phyloP scores from a whole-genome alignment of 345 rosid genomes.

The Gossypium herbaceum region DNA sequence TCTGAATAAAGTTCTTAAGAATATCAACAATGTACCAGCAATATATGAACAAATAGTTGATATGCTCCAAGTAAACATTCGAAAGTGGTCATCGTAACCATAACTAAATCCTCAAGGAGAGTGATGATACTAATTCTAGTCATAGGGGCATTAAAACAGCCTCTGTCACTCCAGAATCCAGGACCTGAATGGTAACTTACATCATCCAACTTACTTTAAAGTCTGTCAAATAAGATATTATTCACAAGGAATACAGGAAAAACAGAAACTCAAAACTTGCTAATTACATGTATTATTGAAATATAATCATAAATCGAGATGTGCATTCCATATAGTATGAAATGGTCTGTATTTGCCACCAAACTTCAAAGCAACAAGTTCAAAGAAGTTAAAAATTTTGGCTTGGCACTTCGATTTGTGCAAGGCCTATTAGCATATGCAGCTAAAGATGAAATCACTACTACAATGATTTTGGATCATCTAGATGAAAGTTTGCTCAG shows the following conservation, averaged over 20 bases:
- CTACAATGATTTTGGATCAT: background rate
- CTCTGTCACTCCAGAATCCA: slow-evolving; percentile 53
- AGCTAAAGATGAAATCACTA: background rate
- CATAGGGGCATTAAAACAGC: slow-evolving; percentile 69
- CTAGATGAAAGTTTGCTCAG: background rate
- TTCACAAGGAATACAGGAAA: background rate
- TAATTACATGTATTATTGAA: background rate
- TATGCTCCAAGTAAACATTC: slow-evolving; percentile 62
- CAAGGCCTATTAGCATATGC: background rate
- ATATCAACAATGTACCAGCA: slow-evolving; percentile 49
- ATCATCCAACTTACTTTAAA: background rate
- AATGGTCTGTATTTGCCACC: background rate
- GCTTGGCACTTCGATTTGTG: background rate
- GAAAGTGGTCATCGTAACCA: slow-evolving; percentile 73
- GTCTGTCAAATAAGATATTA: background rate
- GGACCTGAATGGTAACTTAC: slow-evolving; percentile 37
- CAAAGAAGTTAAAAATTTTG: background rate
- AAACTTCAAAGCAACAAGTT: background rate
- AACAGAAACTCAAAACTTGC: too few relatives aligned
- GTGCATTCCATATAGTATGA: background rate
- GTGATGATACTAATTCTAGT: slow-evolving; percentile 46
- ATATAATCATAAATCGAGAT: background rate
- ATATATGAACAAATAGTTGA: slow-evolving; percentile 41
- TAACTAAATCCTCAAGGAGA: slow-evolving; percentile 53
- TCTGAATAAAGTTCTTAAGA: background rate